Conservation (phyloP, 169 alveolate genomes). For the Plasmodium blacklocki region DNA sequence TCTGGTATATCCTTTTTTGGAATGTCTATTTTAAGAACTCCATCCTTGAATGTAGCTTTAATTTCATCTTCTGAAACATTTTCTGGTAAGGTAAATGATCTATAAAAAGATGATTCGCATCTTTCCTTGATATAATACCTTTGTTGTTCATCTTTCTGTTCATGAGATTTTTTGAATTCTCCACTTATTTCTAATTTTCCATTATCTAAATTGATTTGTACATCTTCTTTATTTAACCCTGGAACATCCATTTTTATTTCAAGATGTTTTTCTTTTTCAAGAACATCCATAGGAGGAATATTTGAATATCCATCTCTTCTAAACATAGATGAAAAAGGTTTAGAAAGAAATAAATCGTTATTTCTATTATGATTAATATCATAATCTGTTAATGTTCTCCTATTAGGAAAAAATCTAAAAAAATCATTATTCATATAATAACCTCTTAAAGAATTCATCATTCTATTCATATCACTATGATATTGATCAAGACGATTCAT, state of each 20-base stretch:
- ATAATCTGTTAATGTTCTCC: conserved; percentile 37
- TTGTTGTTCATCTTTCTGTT: conserved; percentile 42
- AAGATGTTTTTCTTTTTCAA: conserved; percentile 38
- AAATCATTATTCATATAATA: conserved; percentile 27
- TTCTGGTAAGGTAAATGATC: conserved; percentile 38
- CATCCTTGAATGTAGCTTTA: conserved; percentile 69
- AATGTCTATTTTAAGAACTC: conserved; percentile 54
- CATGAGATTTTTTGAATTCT: conserved; percentile 18
- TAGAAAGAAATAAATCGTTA: conserved; percentile 13
- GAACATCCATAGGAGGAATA: conserved; percentile 38
- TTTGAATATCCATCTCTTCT: conserved; percentile 17
- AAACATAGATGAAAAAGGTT: conserved; percentile 6
- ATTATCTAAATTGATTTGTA: conserved; percentile 27
- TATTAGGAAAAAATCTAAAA: conserved; percentile 40
- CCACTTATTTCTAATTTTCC: conserved; percentile 37
- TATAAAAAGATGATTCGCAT: conserved; percentile 18
- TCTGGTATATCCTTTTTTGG: conserved; percentile 33
- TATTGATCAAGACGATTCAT: conserved; percentile 18
- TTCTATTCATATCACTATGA: conserved; percentile 48
- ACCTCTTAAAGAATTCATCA: conserved; percentile 45
- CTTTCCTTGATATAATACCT: conserved; percentile 44
- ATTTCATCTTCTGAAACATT: conserved; percentile 46
- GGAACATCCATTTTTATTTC: conserved; percentile 66
- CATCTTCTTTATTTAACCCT: conserved; percentile 55
- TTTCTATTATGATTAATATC: conserved; percentile 24